Evolutionary conservation across 345 rosid species (phyloP).

Genomic region (Chamaenerion angustifolium): DNA sequence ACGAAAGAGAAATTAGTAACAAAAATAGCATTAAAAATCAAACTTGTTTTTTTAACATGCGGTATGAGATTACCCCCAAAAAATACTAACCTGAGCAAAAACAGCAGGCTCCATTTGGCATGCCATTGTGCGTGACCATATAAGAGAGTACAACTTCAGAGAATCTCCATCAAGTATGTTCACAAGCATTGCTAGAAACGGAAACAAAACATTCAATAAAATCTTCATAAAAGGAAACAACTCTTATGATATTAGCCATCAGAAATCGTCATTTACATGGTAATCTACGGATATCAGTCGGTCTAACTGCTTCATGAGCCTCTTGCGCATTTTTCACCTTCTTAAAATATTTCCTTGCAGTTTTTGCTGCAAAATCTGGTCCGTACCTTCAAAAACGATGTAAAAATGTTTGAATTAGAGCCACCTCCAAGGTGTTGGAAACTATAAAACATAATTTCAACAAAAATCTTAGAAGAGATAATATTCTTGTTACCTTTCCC

Average conservation of each 20-base stretch:
- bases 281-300: conserved; percentile 61
- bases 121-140: conserved; percentile 87
- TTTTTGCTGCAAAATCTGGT: conserved; percentile 33
- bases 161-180: conserved; percentile 75
- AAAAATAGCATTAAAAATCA: too few relatives aligned
- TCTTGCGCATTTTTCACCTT: conserved; percentile 98
- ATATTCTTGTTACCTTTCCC: conserved; percentile 40
- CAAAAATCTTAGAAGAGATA: neutral
- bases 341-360: conserved; percentile 68
- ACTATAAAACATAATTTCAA: neutral
- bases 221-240: neutral
- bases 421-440: neutral
- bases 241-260: neutral
- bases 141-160: conserved; percentile 73
- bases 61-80: neutral
- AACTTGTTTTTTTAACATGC: too few relatives aligned
- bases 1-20: neutral
- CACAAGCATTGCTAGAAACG: conserved; percentile 44
- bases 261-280: conserved; percentile 44
- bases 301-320: conserved; percentile 99
- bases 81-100: conserved; percentile 49
- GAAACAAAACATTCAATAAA: neutral
- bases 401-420: neutral
- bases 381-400: conserved; percentile 52
- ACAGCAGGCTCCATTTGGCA: conserved; percentile 87